Evolutionary conservation across 345 rosid genomes (phyloP).

Genomic region (Salix arbutifolia): DNA sequence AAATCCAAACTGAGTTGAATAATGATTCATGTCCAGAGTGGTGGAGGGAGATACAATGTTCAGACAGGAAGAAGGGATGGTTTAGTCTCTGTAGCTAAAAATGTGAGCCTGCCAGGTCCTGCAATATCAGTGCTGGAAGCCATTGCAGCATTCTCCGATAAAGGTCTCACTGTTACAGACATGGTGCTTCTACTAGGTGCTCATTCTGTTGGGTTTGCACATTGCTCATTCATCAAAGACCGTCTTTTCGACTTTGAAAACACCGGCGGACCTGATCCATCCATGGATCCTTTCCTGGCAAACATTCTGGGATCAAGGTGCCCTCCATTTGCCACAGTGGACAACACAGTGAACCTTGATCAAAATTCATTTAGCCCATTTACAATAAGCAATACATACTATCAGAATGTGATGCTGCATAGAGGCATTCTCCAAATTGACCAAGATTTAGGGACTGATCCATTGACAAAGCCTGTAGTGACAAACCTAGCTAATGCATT

Average conservation of each 20-base stretch:
- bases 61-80: conserved; percentile 69
- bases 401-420: conserved; percentile 18
- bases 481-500: conserved; percentile 16
- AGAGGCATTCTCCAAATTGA: conserved; percentile 35
- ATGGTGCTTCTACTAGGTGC: conserved; percentile 65
- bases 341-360: conserved; percentile 31
- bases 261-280: conserved; percentile 31
- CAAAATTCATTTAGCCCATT: conserved; percentile 21
- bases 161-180: conserved; percentile 37
- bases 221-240: conserved; percentile 40
- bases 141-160: conserved; percentile 30
- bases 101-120: conserved; percentile 48
- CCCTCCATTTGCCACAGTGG: conserved; percentile 14
- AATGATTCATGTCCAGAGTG: conserved; percentile 27
- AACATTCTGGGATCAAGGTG: conserved; percentile 26
- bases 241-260: conserved; percentile 38
- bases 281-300: conserved; percentile 30
- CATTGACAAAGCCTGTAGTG: conserved; percentile 22
- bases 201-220: conserved; percentile 48
- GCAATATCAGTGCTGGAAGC: conserved; percentile 41
- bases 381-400: conserved; percentile 24
- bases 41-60: conserved; percentile 44
- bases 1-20: background rate
- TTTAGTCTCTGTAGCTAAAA: conserved; percentile 29
- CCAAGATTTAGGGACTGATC: conserved; percentile 29